A percentile compares a stretch with the other conserved stretches of the same genome.
Conservation (phyloP, 202 grass and related monocot species). For the Panicum virgatum region DNA sequence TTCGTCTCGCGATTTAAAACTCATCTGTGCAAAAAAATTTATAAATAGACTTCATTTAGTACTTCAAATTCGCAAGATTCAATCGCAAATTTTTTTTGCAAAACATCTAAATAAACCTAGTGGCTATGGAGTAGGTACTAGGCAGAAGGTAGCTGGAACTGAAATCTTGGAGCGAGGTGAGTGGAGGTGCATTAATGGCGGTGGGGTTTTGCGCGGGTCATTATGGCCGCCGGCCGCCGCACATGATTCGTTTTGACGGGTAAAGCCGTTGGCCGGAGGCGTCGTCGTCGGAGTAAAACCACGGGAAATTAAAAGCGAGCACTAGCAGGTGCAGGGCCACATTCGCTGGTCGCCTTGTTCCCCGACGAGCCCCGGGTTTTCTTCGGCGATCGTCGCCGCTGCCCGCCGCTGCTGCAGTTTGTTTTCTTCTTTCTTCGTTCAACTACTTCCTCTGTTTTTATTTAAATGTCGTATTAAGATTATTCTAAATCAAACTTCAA, state of each 20-base stretch:
- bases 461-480: no score
- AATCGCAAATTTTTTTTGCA: no score
- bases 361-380: constrained; percentile 44
- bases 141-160: not conserved
- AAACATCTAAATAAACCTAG: no score
- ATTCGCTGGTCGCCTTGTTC: constrained; percentile 4
- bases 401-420: not conserved
- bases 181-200: constrained; percentile 1
- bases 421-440: not conserved
- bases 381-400: not conserved
- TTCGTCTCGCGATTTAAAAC: no score
- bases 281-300: constrained; percentile 37
- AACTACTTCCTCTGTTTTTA: no score
- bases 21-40: no score
- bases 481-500: no score
- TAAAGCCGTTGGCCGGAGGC: constrained; percentile 43
- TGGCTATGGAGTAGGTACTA: no score
- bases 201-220: constrained; percentile 10
- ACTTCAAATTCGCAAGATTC: no score
- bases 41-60: no score
- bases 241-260: constrained; percentile 55
- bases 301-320: constrained; percentile 17
- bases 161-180: constrained; percentile 14
- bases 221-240: not conserved
- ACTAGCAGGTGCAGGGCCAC: not conserved